These are phyloP conservation scores for Asterella californica DNA, from an alignment of 225 moss, liverwort and hornwort species.

Conservation along the genomic window DNA sequence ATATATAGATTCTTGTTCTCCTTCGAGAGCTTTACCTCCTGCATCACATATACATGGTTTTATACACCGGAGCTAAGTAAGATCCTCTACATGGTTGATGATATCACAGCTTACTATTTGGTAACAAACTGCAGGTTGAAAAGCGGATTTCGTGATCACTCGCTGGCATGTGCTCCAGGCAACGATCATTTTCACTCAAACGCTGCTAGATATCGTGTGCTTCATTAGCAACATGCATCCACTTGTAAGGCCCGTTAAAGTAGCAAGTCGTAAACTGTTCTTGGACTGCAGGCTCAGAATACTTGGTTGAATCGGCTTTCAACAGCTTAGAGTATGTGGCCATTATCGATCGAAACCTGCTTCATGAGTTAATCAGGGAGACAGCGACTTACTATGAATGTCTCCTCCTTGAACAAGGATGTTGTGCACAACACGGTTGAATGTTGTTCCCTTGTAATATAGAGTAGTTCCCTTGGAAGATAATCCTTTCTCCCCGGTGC, in stretches of 20 bases:
- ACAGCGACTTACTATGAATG: slow-evolving; percentile 39
- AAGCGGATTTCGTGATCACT: too few relatives aligned
- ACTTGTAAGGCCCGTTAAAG: too few relatives aligned
- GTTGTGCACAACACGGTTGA: slow-evolving; percentile 66
- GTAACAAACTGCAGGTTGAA: neutral
- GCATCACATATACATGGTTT: neutral
- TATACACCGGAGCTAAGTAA: neutral
- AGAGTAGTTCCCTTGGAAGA: slow-evolving; percentile 52
- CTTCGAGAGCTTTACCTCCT: slow-evolving; percentile 58
- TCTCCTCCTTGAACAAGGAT: slow-evolving; percentile 70
- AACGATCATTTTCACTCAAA: too few relatives aligned
- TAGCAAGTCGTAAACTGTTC: too few relatives aligned
- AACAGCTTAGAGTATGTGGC: too few relatives aligned
- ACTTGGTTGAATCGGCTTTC: too few relatives aligned
- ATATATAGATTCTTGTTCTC: too few relatives aligned
- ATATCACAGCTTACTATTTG: neutral
- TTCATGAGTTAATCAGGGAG: neutral
- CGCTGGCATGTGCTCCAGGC: too few relatives aligned
- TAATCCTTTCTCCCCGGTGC: slow-evolving; percentile 63
- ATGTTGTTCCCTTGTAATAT: slow-evolving; percentile 65
- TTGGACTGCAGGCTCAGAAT: neutral
- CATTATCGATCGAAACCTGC: neutral
- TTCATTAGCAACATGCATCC: too few relatives aligned
- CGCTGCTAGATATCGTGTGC: too few relatives aligned
- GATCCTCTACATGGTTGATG: neutral